Evolutionary conservation across 2,329 filamentous ascomycete species (phyloP), one percentile per base, ranked within the genome.

Genomic region (Stachybotrys chartarum): DNA sequence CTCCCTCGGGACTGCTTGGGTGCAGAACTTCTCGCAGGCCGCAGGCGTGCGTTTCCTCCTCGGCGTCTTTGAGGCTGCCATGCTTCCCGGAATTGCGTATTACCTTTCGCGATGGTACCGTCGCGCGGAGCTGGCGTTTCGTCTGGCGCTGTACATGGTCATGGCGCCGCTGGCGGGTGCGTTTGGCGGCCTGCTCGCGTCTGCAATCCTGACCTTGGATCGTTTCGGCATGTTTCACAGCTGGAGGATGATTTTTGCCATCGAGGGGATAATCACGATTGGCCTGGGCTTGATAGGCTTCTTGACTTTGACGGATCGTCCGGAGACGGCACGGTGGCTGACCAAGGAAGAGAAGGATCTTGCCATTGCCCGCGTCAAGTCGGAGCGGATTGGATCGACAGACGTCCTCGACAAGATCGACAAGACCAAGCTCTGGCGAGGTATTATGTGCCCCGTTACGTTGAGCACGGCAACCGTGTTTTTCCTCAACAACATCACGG

Each of bases 31-130:
- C 18, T 70, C 76, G 1, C 68, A 73, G 17, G 69, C 75, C 3
- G 83, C 75, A 44, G 85, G 77, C 14, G 85, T 90, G 0, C 81
- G 87, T 6, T 89, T 90, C 61, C 59, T 89, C 0, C 77, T 89
- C 0, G 84, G 84, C 10, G 69, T 87, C 11, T 89, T 90, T 56
- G 88, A 91, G 68, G 84, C 87, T 0, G 87, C 87, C 7, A 84
- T 91, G 80, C 69, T 90, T 54, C 87, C 87, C 0, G 87, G 87
- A 0, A 88, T 89, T 46, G 85, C 86, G 0, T 91, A 90, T 68
- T 90, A 90, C 62, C 71, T 90, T 18, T 85, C 81, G 1, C 75
- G 86, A 53, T 90, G 86, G 86, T 90, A 90, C 61, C 76, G 85
- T n/a, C 76, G 84, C 35, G 79, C 78, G 52, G 87, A 91, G 68